phyloP scores from a whole-genome alignment of 495 filamentous ascomycete species.

The Pyrenula massariospora region DNA sequence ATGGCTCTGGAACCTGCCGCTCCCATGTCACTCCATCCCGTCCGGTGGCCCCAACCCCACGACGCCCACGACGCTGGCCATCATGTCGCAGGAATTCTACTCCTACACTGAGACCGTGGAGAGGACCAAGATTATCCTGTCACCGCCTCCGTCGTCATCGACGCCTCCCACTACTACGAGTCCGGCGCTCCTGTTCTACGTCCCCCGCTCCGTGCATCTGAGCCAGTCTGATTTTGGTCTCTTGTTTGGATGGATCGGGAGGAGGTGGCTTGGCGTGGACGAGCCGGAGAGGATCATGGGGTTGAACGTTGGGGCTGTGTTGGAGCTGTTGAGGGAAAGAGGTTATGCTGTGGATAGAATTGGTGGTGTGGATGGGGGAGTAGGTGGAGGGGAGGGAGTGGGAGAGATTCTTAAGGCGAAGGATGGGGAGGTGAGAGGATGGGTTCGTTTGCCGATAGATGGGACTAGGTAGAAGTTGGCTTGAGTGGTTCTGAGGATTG shows the following conservation, averaged over 20 bases:
- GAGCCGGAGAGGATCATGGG: conserved; percentile 49
- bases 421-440: conserved; percentile 10
- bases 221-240: conserved; percentile 70
- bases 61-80: conserved; percentile 32
- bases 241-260: conserved; percentile 57
- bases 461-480: no score
- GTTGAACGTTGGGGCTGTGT: conserved; percentile 50
- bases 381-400: neutral
- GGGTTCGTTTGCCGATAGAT: conserved; percentile 5
- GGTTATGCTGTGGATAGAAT: conserved; percentile 40
- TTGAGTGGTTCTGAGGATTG: no score
- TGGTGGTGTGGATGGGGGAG: conserved; percentile 28
- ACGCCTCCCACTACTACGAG: neutral
- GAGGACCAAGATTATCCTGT: conserved; percentile 44
- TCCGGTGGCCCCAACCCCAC: conserved; percentile 20
- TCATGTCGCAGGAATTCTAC: conserved; percentile 60
- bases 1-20: conserved; percentile 47
- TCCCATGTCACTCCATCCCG: conserved; percentile 51
- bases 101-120: conserved; percentile 57
- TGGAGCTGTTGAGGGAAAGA: conserved; percentile 45
- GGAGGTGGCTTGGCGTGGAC: conserved; percentile 42
- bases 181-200: conserved; percentile 43
- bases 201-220: conserved; percentile 50
- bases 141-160: conserved; percentile 13
- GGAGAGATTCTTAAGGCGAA: conserved; percentile 2